phyloP scores from a whole-genome alignment of 805 yeast genomes.

The Sungouiozyma intestinalis region DNA sequence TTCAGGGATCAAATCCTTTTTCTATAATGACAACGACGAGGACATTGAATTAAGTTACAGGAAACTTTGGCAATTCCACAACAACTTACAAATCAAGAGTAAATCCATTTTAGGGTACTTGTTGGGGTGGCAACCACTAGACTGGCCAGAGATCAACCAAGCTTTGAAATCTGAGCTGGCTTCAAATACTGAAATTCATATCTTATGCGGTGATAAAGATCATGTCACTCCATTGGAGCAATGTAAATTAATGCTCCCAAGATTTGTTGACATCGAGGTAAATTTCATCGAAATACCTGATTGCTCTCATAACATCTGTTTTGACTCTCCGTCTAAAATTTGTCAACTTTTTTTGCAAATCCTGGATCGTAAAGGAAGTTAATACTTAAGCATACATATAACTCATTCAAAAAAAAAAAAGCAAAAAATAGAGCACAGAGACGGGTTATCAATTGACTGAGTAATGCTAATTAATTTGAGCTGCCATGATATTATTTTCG shows the following conservation, averaged over 20 bases:
- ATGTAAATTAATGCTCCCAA: not conserved
- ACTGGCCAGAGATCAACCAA: conserved; percentile 13
- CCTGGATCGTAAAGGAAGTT: not conserved
- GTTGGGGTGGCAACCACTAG: conserved; percentile 23
- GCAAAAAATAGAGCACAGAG: no score
- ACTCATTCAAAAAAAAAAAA: no score
- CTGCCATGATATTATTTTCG: conserved; percentile 19
- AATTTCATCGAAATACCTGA: conserved; percentile 7
- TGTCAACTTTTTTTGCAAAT: conserved; percentile 6
- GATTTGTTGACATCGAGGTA: conserved; percentile 1
- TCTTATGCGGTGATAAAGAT: conserved; percentile 21
- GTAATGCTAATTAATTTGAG: not conserved
- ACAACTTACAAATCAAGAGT: conserved; percentile 23
- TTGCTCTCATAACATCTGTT: conserved; percentile 22
- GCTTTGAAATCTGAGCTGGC: not conserved
- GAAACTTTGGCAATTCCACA: conserved; percentile 21
- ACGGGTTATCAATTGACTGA: no score
- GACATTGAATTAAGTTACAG: conserved; percentile 10
- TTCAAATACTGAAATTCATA: conserved; percentile 1
- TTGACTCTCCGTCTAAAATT: conserved; percentile 14
- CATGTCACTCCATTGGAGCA: conserved; percentile 15
- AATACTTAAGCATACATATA: not conserved
- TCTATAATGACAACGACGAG: conserved; percentile 8
- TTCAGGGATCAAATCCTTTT: conserved; percentile 23
- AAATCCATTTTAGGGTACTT: conserved; percentile 21